These are phyloP conservation scores for Aspergillus carlsbadensis DNA, from an alignment of 495 filamentous ascomycete genomes.

Conservation along the genomic window DNA sequence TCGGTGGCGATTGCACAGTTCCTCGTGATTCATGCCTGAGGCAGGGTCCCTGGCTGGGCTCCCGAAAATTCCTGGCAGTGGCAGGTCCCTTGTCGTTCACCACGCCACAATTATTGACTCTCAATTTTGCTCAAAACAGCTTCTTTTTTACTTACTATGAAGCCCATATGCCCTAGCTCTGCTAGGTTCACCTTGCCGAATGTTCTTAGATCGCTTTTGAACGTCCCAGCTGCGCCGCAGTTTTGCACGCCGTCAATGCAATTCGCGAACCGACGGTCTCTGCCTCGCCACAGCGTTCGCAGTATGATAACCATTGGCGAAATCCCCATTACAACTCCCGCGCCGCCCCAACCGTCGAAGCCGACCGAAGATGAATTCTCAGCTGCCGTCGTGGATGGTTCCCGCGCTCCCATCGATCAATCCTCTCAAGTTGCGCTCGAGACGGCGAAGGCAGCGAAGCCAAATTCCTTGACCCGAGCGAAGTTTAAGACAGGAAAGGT, in stretches of 20 bases:
- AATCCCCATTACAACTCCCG: not conserved
- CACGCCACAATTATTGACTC: too few relatives aligned
- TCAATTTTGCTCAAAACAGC: too few relatives aligned
- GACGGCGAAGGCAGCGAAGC: not conserved
- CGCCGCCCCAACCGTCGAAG: not conserved
- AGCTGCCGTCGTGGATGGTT: not conserved
- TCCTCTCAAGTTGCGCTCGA: not conserved
- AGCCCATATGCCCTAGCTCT: constrained; percentile 21
- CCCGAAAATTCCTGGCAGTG: too few relatives aligned
- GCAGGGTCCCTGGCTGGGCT: too few relatives aligned
- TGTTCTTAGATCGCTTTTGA: constrained; percentile 16
- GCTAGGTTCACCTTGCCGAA: constrained; percentile 13
- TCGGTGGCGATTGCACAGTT: too few relatives aligned
- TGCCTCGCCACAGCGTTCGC: constrained; percentile 3
- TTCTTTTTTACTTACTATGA: constrained; percentile 20
- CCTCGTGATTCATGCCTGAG: too few relatives aligned
- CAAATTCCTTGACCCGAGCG: not conserved
- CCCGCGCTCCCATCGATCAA: not conserved
- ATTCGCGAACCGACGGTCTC: constrained; percentile 4
- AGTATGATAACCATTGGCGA: not conserved
- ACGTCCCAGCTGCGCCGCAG: constrained; percentile 22
- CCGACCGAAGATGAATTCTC: not conserved
- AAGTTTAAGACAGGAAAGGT: not conserved
- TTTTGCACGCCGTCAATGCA: not conserved
- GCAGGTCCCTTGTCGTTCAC: too few relatives aligned